Evolutionary conservation across 441 rosid species (phyloP), one percentile per base, ranked within the genome.

Genomic region (Brassica balearica): DNA sequence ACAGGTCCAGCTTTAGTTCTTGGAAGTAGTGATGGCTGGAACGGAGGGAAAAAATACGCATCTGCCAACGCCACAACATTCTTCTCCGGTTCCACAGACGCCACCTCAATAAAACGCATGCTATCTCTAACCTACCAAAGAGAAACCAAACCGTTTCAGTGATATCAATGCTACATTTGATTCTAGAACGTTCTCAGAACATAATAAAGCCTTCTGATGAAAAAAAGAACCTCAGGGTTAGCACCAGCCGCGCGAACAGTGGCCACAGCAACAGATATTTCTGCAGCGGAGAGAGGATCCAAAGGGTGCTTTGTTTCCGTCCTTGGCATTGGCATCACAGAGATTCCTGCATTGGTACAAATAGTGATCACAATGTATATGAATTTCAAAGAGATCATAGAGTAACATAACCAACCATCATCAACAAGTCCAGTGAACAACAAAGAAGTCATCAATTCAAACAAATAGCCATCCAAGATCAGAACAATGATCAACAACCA

Each of bases 191-290:
- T 29, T 10, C 2, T 17, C 23, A 17, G 23, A 55, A 2, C 60
- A 55, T 0, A 53, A 53, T 53, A 53, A 53, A 51, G 8, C 55
- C 58, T 51, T 53, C 20, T 6, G 60, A 55, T 55, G 60, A 55
- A 55, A 51, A 8, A 27, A 55, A 29, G 34, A 29, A 91, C 97
- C 97, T 92, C 97, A 48, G 96, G 94, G 68, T 92, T 92, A 65
- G 96, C 88, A 77, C 96, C 97, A 82, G 96, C 96, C 0, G 95
- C 91, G 11, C 97, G 85, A 72, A 93, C 97, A 72, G 96, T 92
- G 0, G 91, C 92, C 68, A 93, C 97, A 1, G 98, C 95, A 69
- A 91, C 94, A 34, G 92, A 84, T 46, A 92, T 92, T 78, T 92
- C 97, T 29, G 97, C 92, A 8, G 91, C 92, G 62, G 97, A 86